A percentile compares a stretch with the other conserved stretches of the same genome.
phyloP scores from a whole-genome alignment of 805 yeast species.

The Saccharomyces paradoxus region DNA sequence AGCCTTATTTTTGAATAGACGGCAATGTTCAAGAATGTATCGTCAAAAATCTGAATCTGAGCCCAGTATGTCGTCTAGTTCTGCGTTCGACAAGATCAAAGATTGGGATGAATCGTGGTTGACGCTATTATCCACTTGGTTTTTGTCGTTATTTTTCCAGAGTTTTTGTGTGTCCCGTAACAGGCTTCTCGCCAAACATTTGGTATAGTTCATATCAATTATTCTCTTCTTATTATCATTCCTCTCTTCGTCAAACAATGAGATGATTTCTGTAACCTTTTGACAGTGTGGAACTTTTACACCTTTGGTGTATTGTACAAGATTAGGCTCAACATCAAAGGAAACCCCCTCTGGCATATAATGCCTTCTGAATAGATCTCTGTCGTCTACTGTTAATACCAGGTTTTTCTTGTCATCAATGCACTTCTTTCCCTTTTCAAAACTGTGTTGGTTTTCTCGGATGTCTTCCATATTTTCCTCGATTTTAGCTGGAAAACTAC shows the following conservation, averaged over 20 bases:
- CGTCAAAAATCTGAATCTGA: conserved; percentile 24
- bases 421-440: neutral
- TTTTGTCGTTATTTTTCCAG: neutral
- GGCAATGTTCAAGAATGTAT: neutral
- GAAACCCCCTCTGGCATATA: conserved; percentile 17
- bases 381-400: conserved; percentile 14
- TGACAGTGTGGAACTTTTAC: conserved; percentile 15
- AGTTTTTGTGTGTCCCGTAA: conserved; percentile 6
- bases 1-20: neutral
- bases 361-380: conserved; percentile 14
- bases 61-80: conserved; percentile 14
- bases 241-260: conserved; percentile 11
- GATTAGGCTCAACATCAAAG: conserved; percentile 20
- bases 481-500: neutral
- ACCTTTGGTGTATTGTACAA: conserved; percentile 6
- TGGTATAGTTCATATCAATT: conserved; percentile 23
- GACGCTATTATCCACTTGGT: neutral
- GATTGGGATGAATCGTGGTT: neutral
- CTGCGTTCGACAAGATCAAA: conserved; percentile 5
- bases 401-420: neutral
- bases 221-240: conserved; percentile 10
- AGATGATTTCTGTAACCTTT: conserved; percentile 7
- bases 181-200: conserved; percentile 21
- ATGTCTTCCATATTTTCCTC: neutral
- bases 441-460: neutral